Evolutionary conservation across 495 filamentous ascomycete genomes (phyloP), one percentile per base, ranked within the genome.

Genomic region (Daldinia childiae): DNA sequence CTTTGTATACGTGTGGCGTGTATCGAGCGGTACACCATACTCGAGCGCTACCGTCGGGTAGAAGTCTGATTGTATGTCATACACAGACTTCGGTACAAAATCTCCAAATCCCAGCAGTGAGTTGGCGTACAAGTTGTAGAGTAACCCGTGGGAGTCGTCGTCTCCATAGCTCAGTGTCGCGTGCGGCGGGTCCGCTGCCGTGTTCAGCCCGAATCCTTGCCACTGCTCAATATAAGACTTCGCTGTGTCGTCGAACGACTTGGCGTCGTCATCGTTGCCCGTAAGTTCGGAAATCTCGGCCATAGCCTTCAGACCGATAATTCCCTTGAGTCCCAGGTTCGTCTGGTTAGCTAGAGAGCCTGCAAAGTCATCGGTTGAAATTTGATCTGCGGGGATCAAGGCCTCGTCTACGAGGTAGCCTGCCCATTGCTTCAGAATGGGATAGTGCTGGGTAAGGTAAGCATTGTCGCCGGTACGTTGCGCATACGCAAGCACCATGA

Each of bases 281-380:
- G 89, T 85, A 1, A 91, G 77, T 41, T 86, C 80, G 11, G 94
- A 85, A 19, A 98, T 85, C 69, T 91, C 87, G 71, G 90, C 88
- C 92, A 98, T 97, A 41, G 95, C 95, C 74, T 91, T 88, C 79
- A 98, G 93, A n/a, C 93, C 95, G 66, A 98, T 88, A 74, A 97
- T 95, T 17, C 93, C 95, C 78, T 98, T 98, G 60, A 98, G 84
- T 3, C 93, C 95, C 12, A 98, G 86, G 76, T 98, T 97, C 0
- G 95, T 97, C 77, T 97, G 95, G 63, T 97, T 91, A n/a, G 85
- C 88, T 27, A 97, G 84, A 76, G 91, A 91, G 50, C 94, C 94
- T 7, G 94, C 94, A 77, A 97, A 97, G 77, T 98, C 94, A 77
- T 98, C 94, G 3, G 94, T 98, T 26, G 90, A 94, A 29, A 97